Evolutionary conservation across 306 rosid species (phyloP), one percentile per base, ranked within the genome.

Genomic region (Citrullus mucosospermus): DNA sequence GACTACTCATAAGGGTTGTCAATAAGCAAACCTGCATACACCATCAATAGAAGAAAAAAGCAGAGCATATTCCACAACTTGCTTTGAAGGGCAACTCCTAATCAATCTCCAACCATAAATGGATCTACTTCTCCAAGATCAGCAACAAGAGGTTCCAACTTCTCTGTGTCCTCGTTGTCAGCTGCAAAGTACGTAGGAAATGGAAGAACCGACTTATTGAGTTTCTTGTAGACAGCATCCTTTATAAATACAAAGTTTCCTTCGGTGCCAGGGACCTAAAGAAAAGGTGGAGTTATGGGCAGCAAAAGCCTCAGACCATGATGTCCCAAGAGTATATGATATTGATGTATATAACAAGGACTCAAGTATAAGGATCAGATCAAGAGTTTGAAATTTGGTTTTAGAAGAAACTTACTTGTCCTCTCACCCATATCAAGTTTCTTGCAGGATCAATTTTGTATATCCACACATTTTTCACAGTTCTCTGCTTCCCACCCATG

Each of bases 371-470:
- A 28, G 63, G 63, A 54, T 54, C 30, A 22, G 5, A 41, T 18
- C 69, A 38, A 25, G 68, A 77, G 54, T 53, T 62, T 61, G 62
- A 20, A 80, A 74, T 61, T 36, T 51, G 6, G 43, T 22, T 55
- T 39, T 39, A 17, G 53, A 66, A 71, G 81, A 80, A 85, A 9
- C 82, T 38, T 90, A 95, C 99, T 89, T 92, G 99, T 87, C 99
- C 99, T 87, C 59, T 89, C 83, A 92, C 94, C 99, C 97, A 92
- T 80, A 96, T 90, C 86, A 92, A 84, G 85, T 91, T 92, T 86
- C 99, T 91, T 15, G 93, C 96, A 1, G 99, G 99, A 41, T 91
- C 97, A 15, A 96, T 89, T 89, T 91, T 96, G 89, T 92, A 92
- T 80, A 95, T 82, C 98, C 97, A 96, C 53, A 96, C 97, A 82